phyloP scores from a whole-genome alignment of 768 basidiomycete genomes.

The Lactarius indigo region DNA sequence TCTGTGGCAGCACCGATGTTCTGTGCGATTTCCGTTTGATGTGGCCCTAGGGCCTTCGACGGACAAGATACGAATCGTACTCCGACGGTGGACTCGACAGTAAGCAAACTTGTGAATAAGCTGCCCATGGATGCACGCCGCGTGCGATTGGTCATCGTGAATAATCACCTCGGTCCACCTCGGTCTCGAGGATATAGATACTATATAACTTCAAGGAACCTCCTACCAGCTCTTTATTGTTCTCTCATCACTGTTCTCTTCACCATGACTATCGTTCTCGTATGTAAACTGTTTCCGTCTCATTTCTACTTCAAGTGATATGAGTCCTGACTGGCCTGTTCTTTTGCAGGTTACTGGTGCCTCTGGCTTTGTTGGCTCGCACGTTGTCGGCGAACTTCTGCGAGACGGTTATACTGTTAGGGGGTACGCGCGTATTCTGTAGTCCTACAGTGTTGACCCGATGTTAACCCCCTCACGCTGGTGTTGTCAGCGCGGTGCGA shows the following conservation, averaged over 20 bases:
- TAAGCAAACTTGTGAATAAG: no score
- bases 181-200: background rate
- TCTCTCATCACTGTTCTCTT: background rate
- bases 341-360: constrained; percentile 41
- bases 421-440: constrained; percentile 31
- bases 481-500: constrained; percentile 25
- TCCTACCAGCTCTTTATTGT: no score
- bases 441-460: no score
- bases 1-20: no score
- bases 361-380: constrained; percentile 37
- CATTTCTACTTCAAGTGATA: background rate
- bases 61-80: no score
- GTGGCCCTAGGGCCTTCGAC: no score
- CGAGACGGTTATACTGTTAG: constrained; percentile 49
- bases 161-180: background rate
- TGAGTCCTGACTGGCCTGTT: background rate
- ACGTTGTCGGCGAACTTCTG: constrained; percentile 35
- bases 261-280: constrained; percentile 3
- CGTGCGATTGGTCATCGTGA: background rate
- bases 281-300: background rate
- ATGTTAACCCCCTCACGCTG: background rate
- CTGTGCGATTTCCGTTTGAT: no score
- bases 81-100: no score
- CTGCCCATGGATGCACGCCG: no score
- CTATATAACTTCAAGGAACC: no score